Evolutionary conservation across 257 asterid genomes (phyloP).

Genomic region (Cruciata laevipes): DNA sequence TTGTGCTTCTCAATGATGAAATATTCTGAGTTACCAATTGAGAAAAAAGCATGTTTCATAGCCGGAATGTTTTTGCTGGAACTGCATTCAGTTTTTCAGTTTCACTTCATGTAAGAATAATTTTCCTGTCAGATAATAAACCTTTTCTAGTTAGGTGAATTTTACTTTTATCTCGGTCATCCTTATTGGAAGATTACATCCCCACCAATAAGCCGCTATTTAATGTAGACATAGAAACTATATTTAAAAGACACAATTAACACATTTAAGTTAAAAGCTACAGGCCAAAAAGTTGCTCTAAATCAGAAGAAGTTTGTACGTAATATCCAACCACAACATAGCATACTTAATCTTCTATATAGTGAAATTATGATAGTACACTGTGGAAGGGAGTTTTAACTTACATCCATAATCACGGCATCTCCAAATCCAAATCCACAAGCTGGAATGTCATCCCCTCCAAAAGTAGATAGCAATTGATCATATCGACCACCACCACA

Average conservation of each 20-base stretch:
- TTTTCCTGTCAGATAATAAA: background rate
- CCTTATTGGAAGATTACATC: background rate
- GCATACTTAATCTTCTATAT: background rate
- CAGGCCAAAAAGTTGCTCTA: background rate
- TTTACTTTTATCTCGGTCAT: background rate
- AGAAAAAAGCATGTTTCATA: background rate
- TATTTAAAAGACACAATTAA: background rate
- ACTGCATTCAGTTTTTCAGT: background rate
- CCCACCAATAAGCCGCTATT: background rate
- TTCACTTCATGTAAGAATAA: background rate
- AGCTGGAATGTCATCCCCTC: constrained; percentile 92
- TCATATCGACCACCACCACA: constrained; percentile 99
- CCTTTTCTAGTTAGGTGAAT: background rate
- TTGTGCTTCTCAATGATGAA: background rate
- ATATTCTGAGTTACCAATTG: background rate
- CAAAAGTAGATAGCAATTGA: constrained; percentile 72
- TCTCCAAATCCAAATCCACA: constrained; percentile 99
- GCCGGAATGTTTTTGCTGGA: background rate
- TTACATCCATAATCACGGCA: constrained; percentile 94
- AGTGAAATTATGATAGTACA: background rate
- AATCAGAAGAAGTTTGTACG: background rate
- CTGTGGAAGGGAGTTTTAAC: constrained; percentile 21
- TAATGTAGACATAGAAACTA: background rate
- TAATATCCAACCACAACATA: background rate
- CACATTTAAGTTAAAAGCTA: background rate